These are phyloP conservation scores for Eucalyptus pauciflora DNA, from an alignment of 345 rosid genomes.

Conservation along the genomic window DNA sequence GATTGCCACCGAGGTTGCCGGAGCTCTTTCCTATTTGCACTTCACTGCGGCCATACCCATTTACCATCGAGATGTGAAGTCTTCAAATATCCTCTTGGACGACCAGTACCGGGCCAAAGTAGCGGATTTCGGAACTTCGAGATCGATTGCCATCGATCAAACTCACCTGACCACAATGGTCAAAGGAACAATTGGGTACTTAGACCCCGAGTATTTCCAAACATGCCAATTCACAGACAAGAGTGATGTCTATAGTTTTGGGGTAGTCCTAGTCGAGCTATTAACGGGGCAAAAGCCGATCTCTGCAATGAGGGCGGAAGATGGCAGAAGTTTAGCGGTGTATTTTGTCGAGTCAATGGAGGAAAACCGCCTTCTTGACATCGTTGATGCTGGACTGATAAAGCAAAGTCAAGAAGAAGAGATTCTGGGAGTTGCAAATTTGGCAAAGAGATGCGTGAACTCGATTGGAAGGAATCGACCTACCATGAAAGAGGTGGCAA, in stretches of 20 bases:
- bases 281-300: not conserved
- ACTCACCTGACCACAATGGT: constrained; percentile 6
- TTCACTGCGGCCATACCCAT: not conserved
- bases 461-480: not conserved
- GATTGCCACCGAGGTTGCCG: not conserved
- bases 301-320: not conserved
- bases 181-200: constrained; percentile 4
- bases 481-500: not conserved
- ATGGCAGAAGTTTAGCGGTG: not conserved
- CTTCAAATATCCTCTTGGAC: constrained; percentile 4
- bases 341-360: constrained; percentile 2
- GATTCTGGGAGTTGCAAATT: not conserved
- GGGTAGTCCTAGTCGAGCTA: constrained; percentile 4
- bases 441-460: constrained; percentile 3
- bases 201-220: constrained; percentile 9
- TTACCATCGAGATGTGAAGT: constrained; percentile 9
- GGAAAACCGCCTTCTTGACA: not conserved
- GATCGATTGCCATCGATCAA: not conserved
- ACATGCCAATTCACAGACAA: constrained; percentile 2
- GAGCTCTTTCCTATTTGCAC: not conserved
- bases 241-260: constrained; percentile 7
- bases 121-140: constrained; percentile 4
- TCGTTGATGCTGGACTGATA: not conserved
- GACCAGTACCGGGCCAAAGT: constrained; percentile 1
- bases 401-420: not conserved